phyloP scores from a whole-genome alignment of 1,139 yeast genomes.

The Geotrichum histeridarum region DNA sequence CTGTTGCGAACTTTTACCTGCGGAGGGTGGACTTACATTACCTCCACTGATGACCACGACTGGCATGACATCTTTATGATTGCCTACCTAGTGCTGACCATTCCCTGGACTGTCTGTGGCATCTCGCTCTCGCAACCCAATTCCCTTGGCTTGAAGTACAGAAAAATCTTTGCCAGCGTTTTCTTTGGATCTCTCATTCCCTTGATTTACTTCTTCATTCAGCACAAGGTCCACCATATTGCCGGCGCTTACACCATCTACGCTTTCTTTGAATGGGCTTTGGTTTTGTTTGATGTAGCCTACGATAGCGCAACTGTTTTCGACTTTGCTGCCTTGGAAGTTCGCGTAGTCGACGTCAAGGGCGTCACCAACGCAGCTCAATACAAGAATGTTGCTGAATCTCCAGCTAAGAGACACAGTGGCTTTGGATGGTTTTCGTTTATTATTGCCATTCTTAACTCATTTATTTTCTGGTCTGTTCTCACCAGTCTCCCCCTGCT shows the following conservation, averaged over 20 bases:
- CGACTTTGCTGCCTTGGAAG: constrained; percentile 59
- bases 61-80: constrained; percentile 96
- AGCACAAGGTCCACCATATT: constrained; percentile 79
- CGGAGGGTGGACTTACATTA: constrained; percentile 98
- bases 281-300: constrained; percentile 73
- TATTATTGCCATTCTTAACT: constrained; percentile 32
- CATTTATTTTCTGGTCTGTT: constrained; percentile 76
- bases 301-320: constrained; percentile 75
- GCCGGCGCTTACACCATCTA: constrained; percentile 95
- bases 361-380: constrained; percentile 33
- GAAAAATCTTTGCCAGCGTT: constrained; percentile 50
- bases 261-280: constrained; percentile 91
- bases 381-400: constrained; percentile 13
- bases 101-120: constrained; percentile 81
- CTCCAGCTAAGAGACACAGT: constrained; percentile 23
- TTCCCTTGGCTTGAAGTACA: constrained; percentile 47
- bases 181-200: constrained; percentile 76
- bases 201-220: constrained; percentile 80
- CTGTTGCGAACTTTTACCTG: constrained; percentile 81
- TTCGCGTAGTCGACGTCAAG: constrained; percentile 42
- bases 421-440: constrained; percentile 33
- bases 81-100: constrained; percentile 73
- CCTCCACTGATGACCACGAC: constrained; percentile 95
- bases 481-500: constrained; percentile 74
- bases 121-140: constrained; percentile 50